Percentiles rank a stretch among this genome's conserved stretches.
phyloP scores from a whole-genome alignment of 768 basidiomycete species.

The Boletus sp. region DNA sequence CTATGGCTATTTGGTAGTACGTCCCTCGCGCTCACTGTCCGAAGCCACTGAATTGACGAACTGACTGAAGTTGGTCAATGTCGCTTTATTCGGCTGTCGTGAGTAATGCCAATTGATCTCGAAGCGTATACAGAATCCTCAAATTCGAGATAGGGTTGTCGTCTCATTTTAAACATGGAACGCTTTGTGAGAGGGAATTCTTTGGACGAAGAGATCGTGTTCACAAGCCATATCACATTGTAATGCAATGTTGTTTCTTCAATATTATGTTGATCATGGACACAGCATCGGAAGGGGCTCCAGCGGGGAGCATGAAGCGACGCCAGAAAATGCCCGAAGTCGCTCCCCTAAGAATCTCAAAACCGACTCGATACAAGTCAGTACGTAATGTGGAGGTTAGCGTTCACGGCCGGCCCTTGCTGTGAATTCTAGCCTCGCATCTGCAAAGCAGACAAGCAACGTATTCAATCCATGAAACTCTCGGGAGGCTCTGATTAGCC shows the following conservation, averaged over 20 bases:
- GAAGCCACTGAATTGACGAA: not conserved
- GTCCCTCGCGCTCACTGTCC: not conserved
- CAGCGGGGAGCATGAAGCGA: not conserved
- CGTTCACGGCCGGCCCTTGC: no score
- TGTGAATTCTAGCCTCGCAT: no score
- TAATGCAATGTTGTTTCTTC: not conserved
- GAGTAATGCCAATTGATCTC: not conserved
- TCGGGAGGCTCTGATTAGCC: no score
- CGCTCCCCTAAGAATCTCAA: not conserved
- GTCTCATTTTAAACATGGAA: constrained; percentile 26
- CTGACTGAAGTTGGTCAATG: constrained; percentile 12
- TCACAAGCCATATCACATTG: constrained; percentile 11
- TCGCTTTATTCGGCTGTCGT: constrained; percentile 16
- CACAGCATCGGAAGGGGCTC: not conserved
- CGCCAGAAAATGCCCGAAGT: no score
- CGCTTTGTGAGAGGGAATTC: constrained; percentile 4
- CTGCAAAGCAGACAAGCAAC: no score
- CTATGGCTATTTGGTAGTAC: constrained; percentile 2
- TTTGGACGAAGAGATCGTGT: constrained; percentile 2
- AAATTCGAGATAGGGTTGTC: constrained; percentile 14
- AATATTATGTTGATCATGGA: not conserved
- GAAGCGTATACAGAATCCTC: no score
- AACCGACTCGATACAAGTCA: not conserved
- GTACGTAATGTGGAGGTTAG: not conserved
- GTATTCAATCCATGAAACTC: no score